Base-by-base conservation (phyloP, 73 alveolate genomes). In the Paraurostyla sp. region DNA sequence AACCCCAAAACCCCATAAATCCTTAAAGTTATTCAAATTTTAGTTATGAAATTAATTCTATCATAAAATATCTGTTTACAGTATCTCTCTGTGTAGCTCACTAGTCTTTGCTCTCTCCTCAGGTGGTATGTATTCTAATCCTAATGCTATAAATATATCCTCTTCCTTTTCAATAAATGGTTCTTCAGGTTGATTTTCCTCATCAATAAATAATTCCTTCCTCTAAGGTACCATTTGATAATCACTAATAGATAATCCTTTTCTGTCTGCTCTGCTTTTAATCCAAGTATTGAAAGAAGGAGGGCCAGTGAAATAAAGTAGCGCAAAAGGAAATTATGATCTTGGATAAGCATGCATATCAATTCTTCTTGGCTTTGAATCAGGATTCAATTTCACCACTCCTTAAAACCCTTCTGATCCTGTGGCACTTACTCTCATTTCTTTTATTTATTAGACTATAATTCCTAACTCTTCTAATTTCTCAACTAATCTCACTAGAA, bases 301-400 rank as follows among this genome's bases (percentile, higher is more conserved):
- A 9, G 87, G 87, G 6, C 87, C 71, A 13, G 87, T 73, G 52
- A 73, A 73, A 50, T 73, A 73, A 42, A 73, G 68, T 4, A 7
- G 33, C n/a, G 87, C 87, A 50, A 43, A 73, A 27, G 87, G 48
- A 45, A 27, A 48, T 30, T 73, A 52, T 6, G 29, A 52, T 48
- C 20, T 15, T 1, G 87, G 87, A 71, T 73, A 73, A 15, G 23
- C 4, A 33, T 73, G 68, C 11, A 73, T 23, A 25, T 73, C 87
- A 27, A 73, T 40, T 20, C 87, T 45, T 27, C 32, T n/a, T 15
- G 30, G 22, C 9, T 73, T 9, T 25, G 68, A 48, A 7, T 73
- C 20, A 11, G 41, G 38, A 30, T 27, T 49, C 42, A 45, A 18
- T 50, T 33, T 73, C 20, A 73, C 7, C 2, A 23, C 52, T 0